Evolutionary conservation across 2,329 filamentous ascomycete genomes (phyloP).

Genomic region (Chaetothyriales sp.): DNA sequence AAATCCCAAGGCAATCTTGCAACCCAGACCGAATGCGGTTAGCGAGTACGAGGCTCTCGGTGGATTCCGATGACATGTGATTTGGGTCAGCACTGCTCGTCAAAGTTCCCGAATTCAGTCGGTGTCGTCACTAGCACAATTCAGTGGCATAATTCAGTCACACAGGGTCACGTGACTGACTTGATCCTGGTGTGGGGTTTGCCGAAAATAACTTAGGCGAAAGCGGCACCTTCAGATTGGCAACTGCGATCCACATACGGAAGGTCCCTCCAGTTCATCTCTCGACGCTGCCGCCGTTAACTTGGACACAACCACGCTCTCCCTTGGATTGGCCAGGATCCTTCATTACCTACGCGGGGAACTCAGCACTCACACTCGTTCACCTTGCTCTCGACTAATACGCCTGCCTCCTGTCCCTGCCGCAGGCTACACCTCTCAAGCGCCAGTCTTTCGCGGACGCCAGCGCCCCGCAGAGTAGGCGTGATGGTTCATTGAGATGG

Average conservation of each 20-base stretch:
- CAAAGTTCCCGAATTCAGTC: too few species aligned
- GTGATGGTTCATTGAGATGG: constrained; percentile 7
- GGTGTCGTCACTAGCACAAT: too few species aligned
- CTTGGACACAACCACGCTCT: neutral
- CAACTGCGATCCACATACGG: neutral
- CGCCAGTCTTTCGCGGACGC: neutral
- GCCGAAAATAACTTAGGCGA: too few species aligned
- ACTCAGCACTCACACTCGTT: neutral
- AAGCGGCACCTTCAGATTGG: neutral
- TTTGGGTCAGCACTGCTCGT: too few species aligned
- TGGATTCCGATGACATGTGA: too few species aligned
- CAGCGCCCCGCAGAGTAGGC: neutral
- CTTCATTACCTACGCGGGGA: neutral
- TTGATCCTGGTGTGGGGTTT: neutral
- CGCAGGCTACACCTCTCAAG: neutral
- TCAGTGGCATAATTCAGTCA: too few species aligned
- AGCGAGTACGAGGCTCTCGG: too few species aligned
- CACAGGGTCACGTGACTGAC: neutral
- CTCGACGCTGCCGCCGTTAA: neutral
- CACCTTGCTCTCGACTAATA: neutral
- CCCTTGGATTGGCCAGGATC: neutral
- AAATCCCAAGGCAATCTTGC: too few species aligned
- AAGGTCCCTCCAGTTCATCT: neutral
- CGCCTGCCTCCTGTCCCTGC: neutral
- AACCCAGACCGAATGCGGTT: too few species aligned